Evolutionary conservation across 140 eudicot genomes (phyloP).

Genomic region (Ambrosia hybrid): DNA sequence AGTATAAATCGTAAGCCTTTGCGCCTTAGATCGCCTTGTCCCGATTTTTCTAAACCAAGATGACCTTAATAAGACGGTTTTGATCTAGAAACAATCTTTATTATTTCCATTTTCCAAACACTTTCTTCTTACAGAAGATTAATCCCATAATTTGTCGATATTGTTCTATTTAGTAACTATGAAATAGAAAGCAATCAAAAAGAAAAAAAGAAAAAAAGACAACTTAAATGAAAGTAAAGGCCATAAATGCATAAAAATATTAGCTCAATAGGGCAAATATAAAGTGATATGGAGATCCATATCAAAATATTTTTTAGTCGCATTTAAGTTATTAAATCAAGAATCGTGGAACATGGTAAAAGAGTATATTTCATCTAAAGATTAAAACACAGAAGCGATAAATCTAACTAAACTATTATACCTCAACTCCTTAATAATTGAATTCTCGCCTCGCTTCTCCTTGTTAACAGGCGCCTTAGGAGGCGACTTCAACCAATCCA

Average conservation of each 20-base stretch:
- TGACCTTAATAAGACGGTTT: too few species aligned
- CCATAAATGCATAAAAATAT: too few species aligned
- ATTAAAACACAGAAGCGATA: not conserved
- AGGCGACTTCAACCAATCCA: conserved; percentile 59
- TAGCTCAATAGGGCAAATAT: too few species aligned
- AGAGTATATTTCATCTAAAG: not conserved
- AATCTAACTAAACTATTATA: conserved; percentile 15
- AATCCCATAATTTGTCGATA: not conserved
- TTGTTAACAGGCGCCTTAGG: not conserved
- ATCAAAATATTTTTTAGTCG: too few species aligned
- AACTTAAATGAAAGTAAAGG: too few species aligned
- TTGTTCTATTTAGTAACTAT: not conserved
- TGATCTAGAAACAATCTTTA: too few species aligned
- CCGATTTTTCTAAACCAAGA: too few species aligned
- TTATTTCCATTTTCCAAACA: not conserved
- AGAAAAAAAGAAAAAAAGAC: too few species aligned
- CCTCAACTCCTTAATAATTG: conserved; percentile 69
- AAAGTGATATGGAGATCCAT: too few species aligned
- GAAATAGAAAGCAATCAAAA: not conserved
- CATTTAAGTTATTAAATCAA: too few species aligned
- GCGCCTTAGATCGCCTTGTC: too few species aligned
- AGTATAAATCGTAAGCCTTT: too few species aligned
- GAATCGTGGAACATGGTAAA: not conserved
- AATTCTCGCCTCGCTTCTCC: conserved; percentile 34
- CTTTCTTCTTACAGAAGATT: not conserved